Evolutionary conservation across 345 rosid species (phyloP), one percentile per base, ranked within the genome.

Genomic region (Rhizophora apiculata): DNA sequence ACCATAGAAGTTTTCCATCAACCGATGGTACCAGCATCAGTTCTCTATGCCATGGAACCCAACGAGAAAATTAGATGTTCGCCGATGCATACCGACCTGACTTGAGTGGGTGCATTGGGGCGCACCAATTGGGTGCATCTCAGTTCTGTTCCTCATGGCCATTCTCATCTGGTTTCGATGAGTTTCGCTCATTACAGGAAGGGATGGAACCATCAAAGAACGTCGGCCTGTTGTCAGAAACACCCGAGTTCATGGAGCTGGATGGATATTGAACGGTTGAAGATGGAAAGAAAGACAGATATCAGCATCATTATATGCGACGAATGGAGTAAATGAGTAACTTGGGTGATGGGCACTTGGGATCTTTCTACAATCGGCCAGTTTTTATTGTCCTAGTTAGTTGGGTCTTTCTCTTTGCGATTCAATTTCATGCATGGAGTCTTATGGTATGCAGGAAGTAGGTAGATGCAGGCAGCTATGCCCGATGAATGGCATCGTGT

Each of bases 221-320:
- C 6, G 59, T 11, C 29, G 63, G 66, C 16, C 49, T 37, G 36
- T 8, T 69, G 36, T 68, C 76, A 3, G 78, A 68, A 46, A 27
- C 70, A 60, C 69, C 76, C 11, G 77, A 75, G 13, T 77, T 75
- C 15, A 21, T 72, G 6, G 87, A 81, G 80, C 49, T 78, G 1
- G 49, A 48, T 6, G 85, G 80, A 68, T 69, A 80, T 6, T 6
- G 83, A 81, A 39, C 65, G 71, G 5, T 78, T 84, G 81, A 82
- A 76, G 64, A 86, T 84, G 32, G 94, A 87, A 75, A 85, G 94
- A 87, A 75, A 85, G 88, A 75, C 95, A 85, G 82, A 78, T 88
- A 22, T 85, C 92, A 19, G 93, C 94, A 36, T 90, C 90, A 2
- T 55, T 87, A 10, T 86, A 84, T 67, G 81, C 88, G 1, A 82